These are phyloP conservation scores for Aureobasidium namibiae DNA, from an alignment of 2,329 filamentous ascomycete species.

Conservation along the genomic window DNA sequence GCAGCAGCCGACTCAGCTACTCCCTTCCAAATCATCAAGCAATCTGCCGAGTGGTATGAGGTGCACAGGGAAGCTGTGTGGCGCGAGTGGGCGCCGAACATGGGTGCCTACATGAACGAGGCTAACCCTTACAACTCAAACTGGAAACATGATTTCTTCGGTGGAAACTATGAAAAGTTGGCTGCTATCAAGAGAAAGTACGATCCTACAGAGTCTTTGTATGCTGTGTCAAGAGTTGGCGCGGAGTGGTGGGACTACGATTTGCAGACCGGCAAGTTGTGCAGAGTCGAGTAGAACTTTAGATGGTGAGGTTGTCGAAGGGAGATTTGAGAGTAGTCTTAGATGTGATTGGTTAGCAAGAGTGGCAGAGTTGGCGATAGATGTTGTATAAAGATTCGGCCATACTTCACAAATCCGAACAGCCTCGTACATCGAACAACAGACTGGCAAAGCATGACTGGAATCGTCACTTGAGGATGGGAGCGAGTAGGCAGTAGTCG, in stretches of 20 bases:
- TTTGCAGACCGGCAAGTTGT: neutral
- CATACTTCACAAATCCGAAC: no score
- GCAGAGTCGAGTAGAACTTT: neutral
- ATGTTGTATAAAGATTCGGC: no score
- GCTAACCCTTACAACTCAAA: slow-evolving; percentile 30
- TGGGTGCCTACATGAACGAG: slow-evolving; percentile 41
- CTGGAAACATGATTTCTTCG: slow-evolving; percentile 31
- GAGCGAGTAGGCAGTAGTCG: no score
- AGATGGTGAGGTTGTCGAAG: neutral
- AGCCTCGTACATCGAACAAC: no score
- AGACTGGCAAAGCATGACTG: no score
- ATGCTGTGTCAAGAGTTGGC: neutral
- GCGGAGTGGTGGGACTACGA: neutral
- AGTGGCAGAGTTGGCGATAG: no score
- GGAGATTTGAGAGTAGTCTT: neutral
- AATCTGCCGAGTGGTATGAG: neutral
- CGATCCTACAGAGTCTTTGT: slow-evolving; percentile 22
- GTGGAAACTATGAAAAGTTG: slow-evolving; percentile 26
- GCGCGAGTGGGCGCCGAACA: slow-evolving; percentile 32
- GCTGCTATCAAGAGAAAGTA: slow-evolving; percentile 24
- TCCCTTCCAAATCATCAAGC: slow-evolving; percentile 17
- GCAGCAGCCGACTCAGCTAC: slow-evolving; percentile 17
- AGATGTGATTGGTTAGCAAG: neutral
- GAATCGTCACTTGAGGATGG: no score
- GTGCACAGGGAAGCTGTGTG: neutral